Percentiles rank a stretch among this genome's conserved stretches.
Evolutionary conservation across 2,329 filamentous ascomycete genomes (phyloP).

Genomic region (Fusarium redolens): DNA sequence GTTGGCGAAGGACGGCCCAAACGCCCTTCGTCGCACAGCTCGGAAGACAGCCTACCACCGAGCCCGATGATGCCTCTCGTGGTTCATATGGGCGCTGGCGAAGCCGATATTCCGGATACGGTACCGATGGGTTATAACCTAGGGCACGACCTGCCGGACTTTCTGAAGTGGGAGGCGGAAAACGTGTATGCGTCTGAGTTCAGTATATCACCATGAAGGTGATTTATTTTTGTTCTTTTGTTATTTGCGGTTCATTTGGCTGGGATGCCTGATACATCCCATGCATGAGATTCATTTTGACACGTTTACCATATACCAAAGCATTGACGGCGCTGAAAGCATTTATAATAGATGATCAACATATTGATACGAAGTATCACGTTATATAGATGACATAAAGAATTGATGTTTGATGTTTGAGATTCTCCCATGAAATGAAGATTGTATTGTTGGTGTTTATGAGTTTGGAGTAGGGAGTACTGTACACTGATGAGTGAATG

Average conservation of each 20-base stretch:
- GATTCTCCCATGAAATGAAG: not conserved
- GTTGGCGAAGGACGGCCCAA: constrained; percentile 51
- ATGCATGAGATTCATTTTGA: constrained; percentile 13
- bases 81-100: constrained; percentile 54
- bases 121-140: constrained; percentile 72
- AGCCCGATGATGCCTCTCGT: constrained; percentile 62
- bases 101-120: constrained; percentile 42
- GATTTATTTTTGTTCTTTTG: constrained; percentile 1
- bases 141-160: constrained; percentile 68
- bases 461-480: not conserved
- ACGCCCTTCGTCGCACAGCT: constrained; percentile 44
- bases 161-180: constrained; percentile 67
- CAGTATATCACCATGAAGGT: constrained; percentile 33
- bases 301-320: constrained; percentile 22
- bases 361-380: constrained; percentile 25
- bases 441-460: not conserved
- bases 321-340: constrained; percentile 27
- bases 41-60: constrained; percentile 58
- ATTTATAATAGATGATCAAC: constrained; percentile 18
- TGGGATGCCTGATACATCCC: constrained; percentile 3
- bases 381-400: constrained; percentile 32
- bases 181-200: constrained; percentile 55
- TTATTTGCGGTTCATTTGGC: constrained; percentile 4
- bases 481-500: not conserved
- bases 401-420: not conserved